These are phyloP conservation scores for Cytospora piceae DNA, from an alignment of 2,329 filamentous ascomycete genomes.

Conservation along the genomic window DNA sequence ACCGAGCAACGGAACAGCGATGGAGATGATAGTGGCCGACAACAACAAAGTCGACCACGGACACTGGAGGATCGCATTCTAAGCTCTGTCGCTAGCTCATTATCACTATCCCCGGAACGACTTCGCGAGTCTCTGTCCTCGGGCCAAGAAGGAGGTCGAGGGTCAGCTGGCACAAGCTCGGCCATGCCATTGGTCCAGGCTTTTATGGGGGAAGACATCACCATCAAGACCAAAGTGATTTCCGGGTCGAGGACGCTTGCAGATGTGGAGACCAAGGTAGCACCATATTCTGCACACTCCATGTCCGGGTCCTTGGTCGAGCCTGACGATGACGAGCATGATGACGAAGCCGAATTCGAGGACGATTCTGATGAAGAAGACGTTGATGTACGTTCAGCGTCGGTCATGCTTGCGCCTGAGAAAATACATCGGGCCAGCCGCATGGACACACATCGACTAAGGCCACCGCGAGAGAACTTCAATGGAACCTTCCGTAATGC, in stretches of 20 bases:
- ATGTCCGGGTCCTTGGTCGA: constrained; percentile 25
- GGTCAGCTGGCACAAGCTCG: constrained; percentile 7
- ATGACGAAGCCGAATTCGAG: constrained; percentile 8
- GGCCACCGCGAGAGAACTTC: constrained; percentile 20
- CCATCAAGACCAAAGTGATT: constrained; percentile 29
- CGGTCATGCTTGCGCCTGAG: constrained; percentile 35
- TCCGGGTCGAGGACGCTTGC: constrained; percentile 29
- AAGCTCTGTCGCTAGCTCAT: constrained; percentile 25
- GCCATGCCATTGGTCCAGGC: constrained; percentile 10
- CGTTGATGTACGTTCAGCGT: constrained; percentile 28
- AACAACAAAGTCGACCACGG: constrained; percentile 14
- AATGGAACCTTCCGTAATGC: constrained; percentile 33
- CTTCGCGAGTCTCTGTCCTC: constrained; percentile 24
- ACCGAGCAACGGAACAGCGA: constrained; percentile 2
- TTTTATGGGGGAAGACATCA: constrained; percentile 21
- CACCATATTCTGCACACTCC: constrained; percentile 28
- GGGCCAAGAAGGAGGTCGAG: constrained; percentile 12
- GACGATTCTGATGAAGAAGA: constrained; percentile 20
- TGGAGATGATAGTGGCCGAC: constrained; percentile 5
- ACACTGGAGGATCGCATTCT: constrained; percentile 29
- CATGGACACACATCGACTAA: constrained; percentile 32
- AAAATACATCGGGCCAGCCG: constrained; percentile 34
- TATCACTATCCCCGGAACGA: constrained; percentile 25
- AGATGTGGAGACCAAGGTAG: constrained; percentile 27
- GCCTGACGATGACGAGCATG: constrained; percentile 13